phyloP scores from a whole-genome alignment of 2,329 filamentous ascomycete genomes.

The Colletotrichum sp. region DNA sequence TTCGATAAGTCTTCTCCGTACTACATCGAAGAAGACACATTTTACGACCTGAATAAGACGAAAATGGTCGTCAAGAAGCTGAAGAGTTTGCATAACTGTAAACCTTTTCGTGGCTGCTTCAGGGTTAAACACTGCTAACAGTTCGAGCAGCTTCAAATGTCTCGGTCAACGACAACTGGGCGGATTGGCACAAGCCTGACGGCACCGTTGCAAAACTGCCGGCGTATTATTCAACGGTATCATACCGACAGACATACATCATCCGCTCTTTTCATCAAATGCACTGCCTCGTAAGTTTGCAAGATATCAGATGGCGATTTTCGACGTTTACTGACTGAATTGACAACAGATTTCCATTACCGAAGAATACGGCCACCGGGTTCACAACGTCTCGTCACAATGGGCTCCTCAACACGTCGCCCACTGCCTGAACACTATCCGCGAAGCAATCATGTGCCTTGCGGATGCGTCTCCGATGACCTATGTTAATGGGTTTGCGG shows the following conservation, averaged over 20 bases:
- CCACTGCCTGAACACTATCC: not conserved
- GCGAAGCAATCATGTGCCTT: constrained; percentile 6
- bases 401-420: constrained; percentile 3
- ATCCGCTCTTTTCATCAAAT: constrained; percentile 13
- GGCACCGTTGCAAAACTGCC: constrained; percentile 1
- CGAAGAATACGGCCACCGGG: constrained; percentile 2
- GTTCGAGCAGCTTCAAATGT: not conserved
- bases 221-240: constrained; percentile 1
- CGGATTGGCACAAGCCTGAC: constrained; percentile 5
- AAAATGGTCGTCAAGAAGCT: not conserved
- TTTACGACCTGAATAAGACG: not conserved
- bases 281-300: not conserved
- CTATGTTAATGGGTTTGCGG: not conserved
- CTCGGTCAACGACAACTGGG: not conserved
- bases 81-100: constrained; percentile 7
- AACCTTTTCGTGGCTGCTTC: not conserved
- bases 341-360: not conserved
- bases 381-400: not conserved
- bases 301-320: accelerated
- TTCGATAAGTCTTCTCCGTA: not conserved
- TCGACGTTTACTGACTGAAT: not conserved
- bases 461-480: constrained; percentile 8
- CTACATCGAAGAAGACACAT: constrained; percentile 3
- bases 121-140: not conserved
- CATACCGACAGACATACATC: constrained; percentile 5